These are phyloP conservation scores for Ophiocytium majus DNA, from an alignment of 352 stramenopile genomes.

Conservation along the genomic window DNA sequence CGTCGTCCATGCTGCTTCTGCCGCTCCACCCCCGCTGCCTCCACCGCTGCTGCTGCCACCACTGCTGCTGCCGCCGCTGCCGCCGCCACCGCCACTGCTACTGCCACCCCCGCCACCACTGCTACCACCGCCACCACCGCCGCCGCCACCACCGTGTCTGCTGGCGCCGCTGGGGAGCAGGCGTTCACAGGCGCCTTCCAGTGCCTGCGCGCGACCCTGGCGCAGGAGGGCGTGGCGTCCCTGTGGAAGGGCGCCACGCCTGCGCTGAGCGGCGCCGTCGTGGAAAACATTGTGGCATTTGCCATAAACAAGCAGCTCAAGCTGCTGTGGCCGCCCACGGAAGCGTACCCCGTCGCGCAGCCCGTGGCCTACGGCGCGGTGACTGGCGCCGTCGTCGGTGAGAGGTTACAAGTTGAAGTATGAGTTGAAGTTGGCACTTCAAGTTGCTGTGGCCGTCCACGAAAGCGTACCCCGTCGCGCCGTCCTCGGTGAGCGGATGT, in stretches of 20 bases:
- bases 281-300: conserved; percentile 77
- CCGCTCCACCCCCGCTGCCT: too few species aligned
- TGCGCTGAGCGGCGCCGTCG: conserved; percentile 68
- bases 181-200: conserved; percentile 45
- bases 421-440: too few species aligned
- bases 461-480: conserved; percentile 24
- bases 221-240: conserved; percentile 59
- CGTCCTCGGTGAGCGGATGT: not conserved
- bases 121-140: not conserved
- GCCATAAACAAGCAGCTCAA: conserved; percentile 75
- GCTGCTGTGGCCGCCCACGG: conserved; percentile 63
- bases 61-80: not conserved
- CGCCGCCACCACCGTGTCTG: not conserved
- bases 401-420: too few species aligned
- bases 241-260: conserved; percentile 73
- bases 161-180: not conserved
- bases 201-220: conserved; percentile 49
- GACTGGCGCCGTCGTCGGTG: conserved; percentile 24
- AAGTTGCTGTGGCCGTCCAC: conserved; percentile 66
- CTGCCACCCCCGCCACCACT: not conserved
- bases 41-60: not conserved
- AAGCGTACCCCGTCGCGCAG: conserved; percentile 29
- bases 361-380: conserved; percentile 33
- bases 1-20: not conserved
- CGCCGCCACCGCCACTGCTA: not conserved